phyloP scores from a whole-genome alignment of 2,329 filamentous ascomycete species.

The Fusarium chlamydosporum region DNA sequence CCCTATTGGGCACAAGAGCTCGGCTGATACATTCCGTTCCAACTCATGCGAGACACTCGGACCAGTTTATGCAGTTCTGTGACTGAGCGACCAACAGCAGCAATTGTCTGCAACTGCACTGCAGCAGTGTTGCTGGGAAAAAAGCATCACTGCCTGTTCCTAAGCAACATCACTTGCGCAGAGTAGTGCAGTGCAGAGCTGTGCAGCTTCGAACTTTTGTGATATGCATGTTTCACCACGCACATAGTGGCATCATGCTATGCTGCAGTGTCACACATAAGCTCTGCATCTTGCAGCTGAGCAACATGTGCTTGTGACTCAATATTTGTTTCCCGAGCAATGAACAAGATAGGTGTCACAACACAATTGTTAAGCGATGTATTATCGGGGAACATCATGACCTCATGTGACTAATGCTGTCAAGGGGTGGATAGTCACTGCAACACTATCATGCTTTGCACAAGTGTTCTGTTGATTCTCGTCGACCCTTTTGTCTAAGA shows the following conservation, averaged over 20 bases:
- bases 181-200: too few relatives aligned
- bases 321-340: background rate
- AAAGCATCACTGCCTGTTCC: background rate
- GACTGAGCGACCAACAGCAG: constrained; percentile 9
- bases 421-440: background rate
- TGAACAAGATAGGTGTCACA: constrained; percentile 1
- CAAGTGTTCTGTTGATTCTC: constrained; percentile 16
- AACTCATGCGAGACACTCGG: constrained; percentile 18
- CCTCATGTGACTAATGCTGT: background rate
- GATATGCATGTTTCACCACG: constrained; percentile 46
- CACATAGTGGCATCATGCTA: constrained; percentile 20
- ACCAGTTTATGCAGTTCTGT: constrained; percentile 23
- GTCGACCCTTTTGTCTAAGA: constrained; percentile 35
- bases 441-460: constrained; percentile 4
- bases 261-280: constrained; percentile 31
- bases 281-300: constrained; percentile 5
- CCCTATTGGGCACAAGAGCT: constrained; percentile 11
- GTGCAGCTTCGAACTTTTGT: constrained; percentile 14
- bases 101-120: background rate
- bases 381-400: background rate
- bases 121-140: constrained; percentile 3
- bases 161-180: constrained; percentile 25
- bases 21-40: constrained; percentile 19
- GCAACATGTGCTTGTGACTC: constrained; percentile 2
- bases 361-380: background rate